Evolutionary conservation across 495 filamentous ascomycete species (phyloP), one percentile per base, ranked within the genome.

Genomic region (Penicillium maclennaniae): DNA sequence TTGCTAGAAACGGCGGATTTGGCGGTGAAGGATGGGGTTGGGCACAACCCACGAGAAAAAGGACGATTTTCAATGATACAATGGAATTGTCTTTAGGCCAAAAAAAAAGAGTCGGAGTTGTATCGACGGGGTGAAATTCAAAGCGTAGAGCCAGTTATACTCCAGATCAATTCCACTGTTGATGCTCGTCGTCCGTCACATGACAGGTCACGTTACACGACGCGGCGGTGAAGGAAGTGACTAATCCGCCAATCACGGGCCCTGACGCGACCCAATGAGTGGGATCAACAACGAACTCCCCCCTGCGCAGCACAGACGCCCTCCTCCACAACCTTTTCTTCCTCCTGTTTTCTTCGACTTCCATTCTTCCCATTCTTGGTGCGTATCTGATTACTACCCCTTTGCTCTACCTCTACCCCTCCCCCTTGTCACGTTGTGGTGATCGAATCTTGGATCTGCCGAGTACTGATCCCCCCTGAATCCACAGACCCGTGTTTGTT

Each of bases 221-320:
- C 47, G 58, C 31, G 51, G 47, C 44, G 53, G 67, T 73, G 62
- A 70, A 21, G 54, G 54, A 52, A 53, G 40, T 20, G 16, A 6
- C 15, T 15, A 8, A 14, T 6, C 31, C 44, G 34, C 71, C 71
- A 74, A 74, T 74, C 65, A 74, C 41, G n/a, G 12, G 28, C 27
- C 43, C 34, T 39, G 55, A 72, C 71, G 71, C 71, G 71, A 72
- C 69, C 71, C 69, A 71, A 68, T 60, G 53, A 65, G 61, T 58
- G 61, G 31, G 66, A 69, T 70, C 66, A 71, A 71, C 68, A 71
- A 69, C 58, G 58, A 63, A 67, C 49, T 59, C 57, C 61, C 61
- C 60, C 61, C 58, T 57, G 54, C 63, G 46, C 62, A 62, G 63
- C 63, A 63, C 65, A 66, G 62, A 63, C 62, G 54, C 59, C 59